These are phyloP conservation scores for Naganishia cerealis DNA, from an alignment of 1,284 basidiomycete species.

Conservation along the genomic window DNA sequence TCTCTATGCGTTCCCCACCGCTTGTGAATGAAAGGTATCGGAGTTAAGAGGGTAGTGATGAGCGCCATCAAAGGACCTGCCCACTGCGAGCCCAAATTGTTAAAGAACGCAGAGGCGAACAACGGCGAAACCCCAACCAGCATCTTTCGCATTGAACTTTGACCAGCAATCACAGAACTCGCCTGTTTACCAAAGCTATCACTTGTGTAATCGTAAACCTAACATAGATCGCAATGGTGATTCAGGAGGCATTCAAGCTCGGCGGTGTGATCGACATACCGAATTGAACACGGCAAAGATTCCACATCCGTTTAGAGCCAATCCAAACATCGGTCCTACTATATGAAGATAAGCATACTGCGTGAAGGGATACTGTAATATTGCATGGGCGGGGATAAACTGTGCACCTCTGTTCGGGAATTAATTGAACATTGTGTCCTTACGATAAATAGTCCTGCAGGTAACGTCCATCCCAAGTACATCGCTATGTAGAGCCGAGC, in stretches of 20 bases:
- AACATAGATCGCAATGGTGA: conserved; percentile 1
- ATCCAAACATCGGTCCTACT: conserved; percentile 38
- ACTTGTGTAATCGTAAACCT: conserved; percentile 38
- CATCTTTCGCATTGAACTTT: conserved; percentile 31
- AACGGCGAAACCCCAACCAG: conserved; percentile 31
- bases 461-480: conserved; percentile 15
- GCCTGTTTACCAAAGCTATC: conserved; percentile 38
- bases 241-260: not conserved
- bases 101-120: conserved; percentile 27
- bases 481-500: conserved; percentile 15
- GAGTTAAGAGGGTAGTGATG: conserved; percentile 7
- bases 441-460: conserved; percentile 19
- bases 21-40: conserved; percentile 16
- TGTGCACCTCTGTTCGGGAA: not conserved
- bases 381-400: conserved; percentile 3
- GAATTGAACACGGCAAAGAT: conserved; percentile 40
- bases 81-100: conserved; percentile 18
- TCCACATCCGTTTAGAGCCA: conserved; percentile 39
- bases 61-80: conserved; percentile 18
- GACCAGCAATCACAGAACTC: conserved; percentile 37
- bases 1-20: conserved; percentile 1
- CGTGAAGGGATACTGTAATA: conserved; percentile 42
- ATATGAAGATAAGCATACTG: conserved; percentile 38
- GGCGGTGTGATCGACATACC: not conserved
- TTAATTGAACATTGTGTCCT: not conserved